A percentile compares a stretch with the other conserved stretches of the same genome.
phyloP scores from a whole-genome alignment of 805 yeast species.

The Saturnispora quitensis region DNA sequence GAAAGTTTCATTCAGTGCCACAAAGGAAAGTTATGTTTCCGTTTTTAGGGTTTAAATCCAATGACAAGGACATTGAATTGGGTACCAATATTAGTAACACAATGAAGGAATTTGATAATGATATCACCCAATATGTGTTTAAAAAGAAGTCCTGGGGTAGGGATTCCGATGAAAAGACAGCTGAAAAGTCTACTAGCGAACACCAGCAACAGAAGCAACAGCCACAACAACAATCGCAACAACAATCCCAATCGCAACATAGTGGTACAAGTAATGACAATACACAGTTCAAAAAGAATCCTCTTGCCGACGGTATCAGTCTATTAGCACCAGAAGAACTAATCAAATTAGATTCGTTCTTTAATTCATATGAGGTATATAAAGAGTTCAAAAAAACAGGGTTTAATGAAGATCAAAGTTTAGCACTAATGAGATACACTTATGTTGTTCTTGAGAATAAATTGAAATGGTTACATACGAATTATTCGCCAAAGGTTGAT shows the following conservation, averaged over 20 bases:
- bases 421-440: conserved; percentile 43
- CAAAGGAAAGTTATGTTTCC: conserved; percentile 1
- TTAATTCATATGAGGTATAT: conserved; percentile 59
- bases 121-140: conserved; percentile 2
- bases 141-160: conserved; percentile 2
- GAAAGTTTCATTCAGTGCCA: neutral
- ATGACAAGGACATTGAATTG: conserved; percentile 6
- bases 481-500: conserved; percentile 50
- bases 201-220: neutral
- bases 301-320: conserved; percentile 5
- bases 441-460: conserved; percentile 26
- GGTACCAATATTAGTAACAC: conserved; percentile 7
- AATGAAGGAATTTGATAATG: conserved; percentile 8
- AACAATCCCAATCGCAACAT: neutral
- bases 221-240: neutral
- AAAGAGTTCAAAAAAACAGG: conserved; percentile 46
- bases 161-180: neutral
- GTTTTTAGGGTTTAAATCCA: conserved; percentile 6
- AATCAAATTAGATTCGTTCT: conserved; percentile 27
- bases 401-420: conserved; percentile 53
- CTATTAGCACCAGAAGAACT: conserved; percentile 12
- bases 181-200: neutral
- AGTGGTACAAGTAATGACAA: neutral
- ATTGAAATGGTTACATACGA: conserved; percentile 38
- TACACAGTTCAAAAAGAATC: conserved; percentile 4